Conservation (phyloP, 2,329 filamentous ascomycete genomes). For the Diaporthe sp. region DNA sequence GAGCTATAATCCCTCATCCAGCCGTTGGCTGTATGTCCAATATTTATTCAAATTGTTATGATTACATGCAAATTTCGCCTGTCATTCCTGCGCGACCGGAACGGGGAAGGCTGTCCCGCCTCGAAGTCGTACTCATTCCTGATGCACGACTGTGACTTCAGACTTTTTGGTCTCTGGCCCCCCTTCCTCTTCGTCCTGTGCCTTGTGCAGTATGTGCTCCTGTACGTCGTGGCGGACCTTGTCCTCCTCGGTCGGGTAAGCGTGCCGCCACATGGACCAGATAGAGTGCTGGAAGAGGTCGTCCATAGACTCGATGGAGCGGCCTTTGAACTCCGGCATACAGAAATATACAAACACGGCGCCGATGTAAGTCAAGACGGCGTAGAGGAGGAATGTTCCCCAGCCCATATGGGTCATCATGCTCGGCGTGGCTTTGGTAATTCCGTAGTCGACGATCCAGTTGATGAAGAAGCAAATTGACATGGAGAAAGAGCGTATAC, state of each 20-base stretch:
- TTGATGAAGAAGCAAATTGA: conserved; percentile 48
- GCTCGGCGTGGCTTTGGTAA: conserved; percentile 48
- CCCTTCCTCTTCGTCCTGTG: conserved; percentile 11
- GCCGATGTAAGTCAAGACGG: conserved; percentile 51
- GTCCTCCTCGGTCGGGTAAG: conserved; percentile 49
- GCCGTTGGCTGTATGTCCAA: background rate
- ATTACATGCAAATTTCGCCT: background rate
- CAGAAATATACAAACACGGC: conserved; percentile 55
- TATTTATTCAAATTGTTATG: too few relatives aligned
- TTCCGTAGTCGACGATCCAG: conserved; percentile 51
- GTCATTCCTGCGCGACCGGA: background rate
- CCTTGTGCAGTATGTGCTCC: conserved; percentile 9
- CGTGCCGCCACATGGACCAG: conserved; percentile 56
- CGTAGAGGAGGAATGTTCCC: conserved; percentile 52
- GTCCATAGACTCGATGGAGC: conserved; percentile 63
- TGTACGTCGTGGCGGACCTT: conserved; percentile 40
- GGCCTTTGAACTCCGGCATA: conserved; percentile 63
- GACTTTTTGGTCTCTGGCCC: background rate
- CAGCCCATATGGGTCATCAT: conserved; percentile 53
- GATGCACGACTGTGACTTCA: conserved; percentile 18
- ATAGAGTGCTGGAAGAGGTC: conserved; percentile 56
- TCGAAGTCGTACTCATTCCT: background rate
- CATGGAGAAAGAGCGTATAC: conserved; percentile 49
- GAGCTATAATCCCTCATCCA: background rate
- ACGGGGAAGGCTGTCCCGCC: background rate